Percentiles rank a stretch among this genome's conserved stretches.
Conservation (phyloP, 257 asterid genomes). For the Phtheirospermum japonicum region DNA sequence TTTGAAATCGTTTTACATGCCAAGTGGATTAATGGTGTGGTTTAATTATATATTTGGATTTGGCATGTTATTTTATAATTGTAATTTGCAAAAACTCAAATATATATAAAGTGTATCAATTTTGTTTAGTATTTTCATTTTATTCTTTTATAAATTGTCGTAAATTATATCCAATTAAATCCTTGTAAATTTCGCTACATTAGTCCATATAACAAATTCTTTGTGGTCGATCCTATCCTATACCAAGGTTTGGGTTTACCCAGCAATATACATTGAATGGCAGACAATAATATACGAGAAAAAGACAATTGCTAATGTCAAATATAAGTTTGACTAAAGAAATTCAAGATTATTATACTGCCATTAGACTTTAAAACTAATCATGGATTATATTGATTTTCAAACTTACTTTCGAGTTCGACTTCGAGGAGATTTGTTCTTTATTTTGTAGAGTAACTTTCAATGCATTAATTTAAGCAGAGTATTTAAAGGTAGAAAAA, state of each 20-base stretch:
- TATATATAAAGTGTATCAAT: too few relatives aligned
- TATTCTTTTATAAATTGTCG: too few relatives aligned
- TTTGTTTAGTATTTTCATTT: too few relatives aligned
- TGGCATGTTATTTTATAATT: too few relatives aligned
- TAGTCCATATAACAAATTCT: neutral
- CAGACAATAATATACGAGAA: neutral
- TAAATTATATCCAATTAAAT: too few relatives aligned
- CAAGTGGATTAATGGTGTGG: too few relatives aligned
- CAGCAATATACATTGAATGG: neutral
- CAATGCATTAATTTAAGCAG: neutral
- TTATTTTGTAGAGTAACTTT: neutral
- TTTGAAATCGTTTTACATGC: too few relatives aligned
- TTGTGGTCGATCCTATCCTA: too few relatives aligned
- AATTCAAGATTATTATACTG: neutral
- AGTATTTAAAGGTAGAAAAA: neutral
- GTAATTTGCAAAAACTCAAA: too few relatives aligned
- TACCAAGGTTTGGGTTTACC: too few relatives aligned
- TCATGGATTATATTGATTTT: neutral
- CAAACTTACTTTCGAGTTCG: slow-evolving; percentile 11
- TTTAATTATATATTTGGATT: too few relatives aligned
- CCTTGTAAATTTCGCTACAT: neutral
- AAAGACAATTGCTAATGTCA: neutral
- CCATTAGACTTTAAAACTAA: neutral
- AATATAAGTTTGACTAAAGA: slow-evolving; percentile 3
- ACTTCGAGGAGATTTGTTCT: neutral